phyloP scores from a whole-genome alignment of 2,329 filamentous ascomycete genomes.

The Aspergillus ibericus region DNA sequence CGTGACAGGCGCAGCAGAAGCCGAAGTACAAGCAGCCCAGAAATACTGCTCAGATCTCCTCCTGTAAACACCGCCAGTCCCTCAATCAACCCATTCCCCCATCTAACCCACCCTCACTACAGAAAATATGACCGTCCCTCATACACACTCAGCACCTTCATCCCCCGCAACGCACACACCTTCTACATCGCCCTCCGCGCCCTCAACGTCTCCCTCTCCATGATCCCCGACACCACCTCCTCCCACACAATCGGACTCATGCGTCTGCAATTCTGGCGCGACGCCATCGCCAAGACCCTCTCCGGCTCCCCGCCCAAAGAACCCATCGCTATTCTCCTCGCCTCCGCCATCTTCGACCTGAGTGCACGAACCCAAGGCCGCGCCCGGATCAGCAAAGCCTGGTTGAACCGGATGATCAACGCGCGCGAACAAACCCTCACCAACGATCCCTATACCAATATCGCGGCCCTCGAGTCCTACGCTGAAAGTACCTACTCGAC shows the following conservation, averaged over 20 bases:
- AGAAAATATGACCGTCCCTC: conserved; percentile 89
- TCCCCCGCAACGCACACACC: conserved; percentile 71
- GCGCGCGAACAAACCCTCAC: conserved; percentile 80
- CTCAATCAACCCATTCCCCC: background rate
- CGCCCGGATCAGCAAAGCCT: conserved; percentile 63
- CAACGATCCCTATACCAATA: conserved; percentile 74
- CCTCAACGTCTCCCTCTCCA: conserved; percentile 88
- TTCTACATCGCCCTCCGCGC: conserved; percentile 88
- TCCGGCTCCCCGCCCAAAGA: conserved; percentile 79
- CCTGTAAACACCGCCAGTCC: conserved; percentile 39
- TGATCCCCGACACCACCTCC: conserved; percentile 85
- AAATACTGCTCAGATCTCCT: conserved; percentile 61
- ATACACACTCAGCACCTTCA: conserved; percentile 80
- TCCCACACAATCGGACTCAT: conserved; percentile 83
- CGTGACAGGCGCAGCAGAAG: conserved; percentile 32
- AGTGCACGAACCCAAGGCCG: conserved; percentile 47
- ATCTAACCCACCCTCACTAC: conserved; percentile 7
- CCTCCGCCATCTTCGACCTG: conserved; percentile 66
- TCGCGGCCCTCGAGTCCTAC: conserved; percentile 78
- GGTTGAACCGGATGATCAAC: conserved; percentile 74
- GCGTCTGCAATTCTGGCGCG: conserved; percentile 94
- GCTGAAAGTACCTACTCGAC: conserved; percentile 95
- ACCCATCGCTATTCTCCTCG: conserved; percentile 81
- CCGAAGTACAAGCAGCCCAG: conserved; percentile 56
- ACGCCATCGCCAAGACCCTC: conserved; percentile 76